Percentiles rank a stretch among this genome's conserved stretches.
These are phyloP conservation scores for Aspergillus bridgeri DNA, from an alignment of 495 filamentous ascomycete species.

Conservation along the genomic window DNA sequence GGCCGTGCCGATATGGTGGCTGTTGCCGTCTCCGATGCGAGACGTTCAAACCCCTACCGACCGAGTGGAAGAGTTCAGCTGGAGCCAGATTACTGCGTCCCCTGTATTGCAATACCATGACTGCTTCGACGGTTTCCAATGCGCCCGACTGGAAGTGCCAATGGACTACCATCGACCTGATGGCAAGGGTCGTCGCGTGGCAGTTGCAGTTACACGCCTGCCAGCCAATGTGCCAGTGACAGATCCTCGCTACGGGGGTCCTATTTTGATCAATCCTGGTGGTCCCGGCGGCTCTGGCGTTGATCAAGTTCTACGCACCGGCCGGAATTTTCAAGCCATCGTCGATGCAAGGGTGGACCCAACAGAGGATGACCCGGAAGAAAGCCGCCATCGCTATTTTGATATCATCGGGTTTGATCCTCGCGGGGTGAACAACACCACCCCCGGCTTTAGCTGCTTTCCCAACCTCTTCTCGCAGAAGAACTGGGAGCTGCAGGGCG, in stretches of 20 bases:
- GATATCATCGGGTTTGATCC: slow-evolving; percentile 59
- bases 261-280: slow-evolving; percentile 46
- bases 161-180: slow-evolving; percentile 51
- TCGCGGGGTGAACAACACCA: slow-evolving; percentile 50
- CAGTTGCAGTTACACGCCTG: slow-evolving; percentile 49
- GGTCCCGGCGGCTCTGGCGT: slow-evolving; percentile 52
- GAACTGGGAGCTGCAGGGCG: slow-evolving; percentile 38
- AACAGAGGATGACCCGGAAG: neutral
- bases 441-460: slow-evolving; percentile 49
- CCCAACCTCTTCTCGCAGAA: slow-evolving; percentile 35
- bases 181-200: slow-evolving; percentile 34
- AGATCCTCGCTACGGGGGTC: slow-evolving; percentile 44
- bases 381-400: slow-evolving; percentile 37
- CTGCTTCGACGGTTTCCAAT: slow-evolving; percentile 46
- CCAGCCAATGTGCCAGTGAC: slow-evolving; percentile 45
- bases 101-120: slow-evolving; percentile 31
- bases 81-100: slow-evolving; percentile 32
- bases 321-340: slow-evolving; percentile 38
- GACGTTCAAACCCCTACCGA: neutral
- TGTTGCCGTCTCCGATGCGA: neutral
- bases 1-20: slow-evolving; percentile 15
- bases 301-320: slow-evolving; percentile 31
- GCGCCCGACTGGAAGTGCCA: slow-evolving; percentile 55
- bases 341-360: slow-evolving; percentile 38
- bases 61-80: slow-evolving; percentile 17